A percentile compares a stretch with the other conserved stretches of the same genome.
phyloP scores from a whole-genome alignment of 2,329 filamentous ascomycete species.

The Ophidiomyces ophidiicola region DNA sequence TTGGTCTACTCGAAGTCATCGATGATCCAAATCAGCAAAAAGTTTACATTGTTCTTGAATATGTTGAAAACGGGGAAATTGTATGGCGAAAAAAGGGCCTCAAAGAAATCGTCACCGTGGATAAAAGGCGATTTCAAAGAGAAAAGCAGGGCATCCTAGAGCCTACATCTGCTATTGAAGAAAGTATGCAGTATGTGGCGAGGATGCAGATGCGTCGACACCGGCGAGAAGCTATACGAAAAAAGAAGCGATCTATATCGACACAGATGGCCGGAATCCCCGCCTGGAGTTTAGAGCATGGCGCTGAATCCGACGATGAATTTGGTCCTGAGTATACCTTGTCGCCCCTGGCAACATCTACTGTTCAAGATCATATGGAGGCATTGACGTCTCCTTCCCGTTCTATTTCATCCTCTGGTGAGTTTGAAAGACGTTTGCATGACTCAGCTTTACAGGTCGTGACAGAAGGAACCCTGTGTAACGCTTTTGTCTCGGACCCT shows the following conservation, averaged over 20 bases:
- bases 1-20: slow-evolving; percentile 89
- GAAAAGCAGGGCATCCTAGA: slow-evolving; percentile 65
- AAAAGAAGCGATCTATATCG: slow-evolving; percentile 48
- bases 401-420: slow-evolving; percentile 41
- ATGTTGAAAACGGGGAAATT: slow-evolving; percentile 87
- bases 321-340: slow-evolving; percentile 23
- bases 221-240: slow-evolving; percentile 45
- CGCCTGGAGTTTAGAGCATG: slow-evolving; percentile 77
- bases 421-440: slow-evolving; percentile 19
- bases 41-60: slow-evolving; percentile 95
- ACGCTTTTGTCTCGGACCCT: slow-evolving; percentile 50
- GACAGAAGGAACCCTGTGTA: slow-evolving; percentile 67
- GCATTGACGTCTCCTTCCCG: slow-evolving; percentile 43
- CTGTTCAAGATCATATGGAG: slow-evolving; percentile 41
- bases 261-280: slow-evolving; percentile 44
- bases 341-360: slow-evolving; percentile 24
- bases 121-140: slow-evolving; percentile 65
- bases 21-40: slow-evolving; percentile 94
- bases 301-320: slow-evolving; percentile 47
- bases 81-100: slow-evolving; percentile 84
- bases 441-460: slow-evolving; percentile 37
- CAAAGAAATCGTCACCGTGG: slow-evolving; percentile 68
- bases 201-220: slow-evolving; percentile 27
- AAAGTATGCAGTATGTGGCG: slow-evolving; percentile 33
- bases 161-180: slow-evolving; percentile 42